phyloP scores from a whole-genome alignment of 495 filamentous ascomycete species.

The Neurospora sublineolata region DNA sequence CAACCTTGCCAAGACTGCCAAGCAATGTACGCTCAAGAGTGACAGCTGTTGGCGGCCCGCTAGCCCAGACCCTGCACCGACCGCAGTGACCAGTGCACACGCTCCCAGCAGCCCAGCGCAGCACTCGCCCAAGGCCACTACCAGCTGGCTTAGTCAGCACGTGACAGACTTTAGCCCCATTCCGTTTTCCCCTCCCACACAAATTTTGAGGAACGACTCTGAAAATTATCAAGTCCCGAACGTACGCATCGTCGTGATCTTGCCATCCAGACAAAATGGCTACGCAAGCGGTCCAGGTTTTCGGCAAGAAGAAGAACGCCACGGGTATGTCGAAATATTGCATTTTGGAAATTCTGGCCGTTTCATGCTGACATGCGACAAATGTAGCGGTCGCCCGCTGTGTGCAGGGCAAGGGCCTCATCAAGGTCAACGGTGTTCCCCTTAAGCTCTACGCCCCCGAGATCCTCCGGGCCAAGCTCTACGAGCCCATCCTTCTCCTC shows the following conservation, averaged over 20 bases:
- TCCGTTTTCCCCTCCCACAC: slow-evolving; percentile 26
- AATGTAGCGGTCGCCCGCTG: slow-evolving; percentile 26
- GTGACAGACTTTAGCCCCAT: slow-evolving; percentile 25
- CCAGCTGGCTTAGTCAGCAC: slow-evolving; percentile 8
- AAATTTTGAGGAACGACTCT: slow-evolving; percentile 16
- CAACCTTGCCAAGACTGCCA: not conserved
- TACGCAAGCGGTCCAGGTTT: slow-evolving; percentile 27
- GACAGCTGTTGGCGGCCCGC: not conserved
- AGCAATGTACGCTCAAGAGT: not conserved
- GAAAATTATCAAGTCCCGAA: slow-evolving; percentile 9
- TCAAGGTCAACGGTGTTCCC: slow-evolving; percentile 97
- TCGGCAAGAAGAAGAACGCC: slow-evolving; percentile 34
- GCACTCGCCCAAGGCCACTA: not conserved
- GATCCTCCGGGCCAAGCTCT: slow-evolving; percentile 92
- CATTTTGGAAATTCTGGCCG: not conserved
- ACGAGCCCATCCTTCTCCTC: slow-evolving; percentile 94
- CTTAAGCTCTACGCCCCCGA: slow-evolving; percentile 87
- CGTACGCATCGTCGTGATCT: slow-evolving; percentile 23
- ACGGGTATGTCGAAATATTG: slow-evolving; percentile 18
- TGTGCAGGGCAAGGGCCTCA: slow-evolving; percentile 51
- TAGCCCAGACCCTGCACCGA: not conserved
- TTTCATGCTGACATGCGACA: slow-evolving; percentile 3
- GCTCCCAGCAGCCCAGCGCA: not conserved
- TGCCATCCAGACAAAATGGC: slow-evolving; percentile 26
- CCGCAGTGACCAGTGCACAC: not conserved